Evolutionary conservation across 176 grass and related monocot genomes (phyloP).

Genomic region (Areca catechu): DNA sequence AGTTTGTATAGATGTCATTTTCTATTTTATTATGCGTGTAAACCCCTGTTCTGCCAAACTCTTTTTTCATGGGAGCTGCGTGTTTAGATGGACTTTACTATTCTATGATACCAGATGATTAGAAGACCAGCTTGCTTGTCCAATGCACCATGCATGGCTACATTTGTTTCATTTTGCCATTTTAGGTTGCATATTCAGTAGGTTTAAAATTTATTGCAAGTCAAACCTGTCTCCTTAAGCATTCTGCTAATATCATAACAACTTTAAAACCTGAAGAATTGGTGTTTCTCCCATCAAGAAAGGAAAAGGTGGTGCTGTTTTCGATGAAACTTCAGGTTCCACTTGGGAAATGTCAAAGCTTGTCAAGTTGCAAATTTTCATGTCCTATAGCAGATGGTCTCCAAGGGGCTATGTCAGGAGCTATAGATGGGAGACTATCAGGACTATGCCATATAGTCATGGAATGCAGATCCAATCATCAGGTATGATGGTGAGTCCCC

Average conservation of each 20-base stretch:
- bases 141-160: no score
- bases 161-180: no score
- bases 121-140: no score
- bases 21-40: no score
- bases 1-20: no score
- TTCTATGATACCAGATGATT: no score
- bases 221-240: neutral
- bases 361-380: neutral
- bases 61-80: no score
- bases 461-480: neutral
- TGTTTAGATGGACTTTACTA: no score
- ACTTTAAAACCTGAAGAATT: neutral
- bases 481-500: constrained; percentile 18
- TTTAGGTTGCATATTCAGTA: no score
- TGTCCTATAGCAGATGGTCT: neutral
- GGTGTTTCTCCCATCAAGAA: neutral
- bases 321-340: neutral
- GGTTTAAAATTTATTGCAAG: no score
- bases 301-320: neutral
- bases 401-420: neutral
- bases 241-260: neutral
- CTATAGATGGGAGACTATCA: neutral
- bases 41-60: no score
- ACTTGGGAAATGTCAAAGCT: neutral
- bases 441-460: neutral